Conservation (phyloP, 768 basidiomycete genomes). For the Boletus subparvulus region DNA sequence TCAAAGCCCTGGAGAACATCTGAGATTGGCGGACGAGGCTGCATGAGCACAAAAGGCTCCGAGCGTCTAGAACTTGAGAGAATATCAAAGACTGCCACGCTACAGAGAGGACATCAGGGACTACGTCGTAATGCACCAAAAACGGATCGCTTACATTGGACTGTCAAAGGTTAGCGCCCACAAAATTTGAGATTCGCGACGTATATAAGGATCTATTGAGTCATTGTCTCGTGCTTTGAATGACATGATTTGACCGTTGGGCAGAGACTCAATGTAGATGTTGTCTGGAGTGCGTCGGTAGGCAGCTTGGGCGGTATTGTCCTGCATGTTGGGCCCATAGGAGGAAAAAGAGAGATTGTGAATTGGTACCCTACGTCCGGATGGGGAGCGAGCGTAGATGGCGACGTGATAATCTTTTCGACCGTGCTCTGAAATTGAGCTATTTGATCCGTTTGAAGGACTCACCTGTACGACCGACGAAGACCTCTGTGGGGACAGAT, state of each 20-base stretch:
- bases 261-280: conserved; percentile 75
- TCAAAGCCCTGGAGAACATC: conserved; percentile 62
- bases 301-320: conserved; percentile 64
- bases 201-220: conserved; percentile 27
- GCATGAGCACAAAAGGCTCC: conserved; percentile 80
- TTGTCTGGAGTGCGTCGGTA: conserved; percentile 81
- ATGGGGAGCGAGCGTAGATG: conserved; percentile 59
- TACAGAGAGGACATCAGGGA: conserved; percentile 28
- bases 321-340: conserved; percentile 91
- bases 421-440: conserved; percentile 4
- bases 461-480: conserved; percentile 67
- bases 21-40: conserved; percentile 75
- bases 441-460: not conserved
- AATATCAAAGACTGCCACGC: conserved; percentile 84
- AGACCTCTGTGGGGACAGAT: conserved; percentile 43
- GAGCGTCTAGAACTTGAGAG: conserved; percentile 46
- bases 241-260: conserved; percentile 75
- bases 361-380: conserved; percentile 42
- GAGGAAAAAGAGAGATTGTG: conserved; percentile 90
- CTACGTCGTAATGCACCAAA: not conserved
- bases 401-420: conserved; percentile 82
- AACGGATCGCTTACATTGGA: conserved; percentile 58
- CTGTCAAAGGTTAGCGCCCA: conserved; percentile 62
- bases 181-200: conserved; percentile 40
- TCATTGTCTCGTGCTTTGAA: conserved; percentile 50